Conservation (phyloP, 2,329 filamentous ascomycete genomes). For the Fusarium circinatum region DNA sequence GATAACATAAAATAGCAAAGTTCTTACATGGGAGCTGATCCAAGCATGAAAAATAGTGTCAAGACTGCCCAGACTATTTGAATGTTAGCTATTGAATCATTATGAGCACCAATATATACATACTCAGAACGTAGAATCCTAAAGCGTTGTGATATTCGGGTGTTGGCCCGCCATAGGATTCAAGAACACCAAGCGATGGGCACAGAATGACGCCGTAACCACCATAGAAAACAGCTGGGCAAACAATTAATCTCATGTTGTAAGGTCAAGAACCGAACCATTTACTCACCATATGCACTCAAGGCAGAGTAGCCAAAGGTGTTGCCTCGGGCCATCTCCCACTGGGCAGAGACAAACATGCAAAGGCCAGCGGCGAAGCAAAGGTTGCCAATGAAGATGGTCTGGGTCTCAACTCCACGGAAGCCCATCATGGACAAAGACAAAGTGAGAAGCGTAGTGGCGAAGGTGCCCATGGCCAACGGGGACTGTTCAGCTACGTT, state of each 20-base stretch:
- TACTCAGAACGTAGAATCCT: slow-evolving; percentile 44
- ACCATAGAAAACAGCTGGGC: slow-evolving; percentile 42
- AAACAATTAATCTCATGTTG: not conserved
- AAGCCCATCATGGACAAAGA: slow-evolving; percentile 46
- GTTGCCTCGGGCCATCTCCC: slow-evolving; percentile 43
- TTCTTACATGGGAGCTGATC: slow-evolving; percentile 32
- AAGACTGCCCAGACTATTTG: slow-evolving; percentile 43
- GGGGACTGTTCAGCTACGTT: slow-evolving; percentile 12
- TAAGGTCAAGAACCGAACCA: fast-evolving
- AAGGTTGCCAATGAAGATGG: slow-evolving; percentile 43
- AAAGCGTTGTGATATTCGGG: slow-evolving; percentile 45
- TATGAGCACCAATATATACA: not conserved
- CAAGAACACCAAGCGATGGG: slow-evolving; percentile 38
- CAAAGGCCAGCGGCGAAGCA: slow-evolving; percentile 45
- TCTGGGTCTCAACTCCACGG: slow-evolving; percentile 42
- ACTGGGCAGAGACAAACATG: slow-evolving; percentile 45
- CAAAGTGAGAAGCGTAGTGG: slow-evolving; percentile 41
- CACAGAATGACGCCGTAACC: slow-evolving; percentile 43
- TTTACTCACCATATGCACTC: slow-evolving; percentile 40
- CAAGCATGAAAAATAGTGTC: slow-evolving; percentile 44
- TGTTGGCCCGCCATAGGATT: slow-evolving; percentile 42
- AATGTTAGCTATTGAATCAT: not conserved
- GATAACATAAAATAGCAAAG: too few relatives aligned
- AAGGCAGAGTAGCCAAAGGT: slow-evolving; percentile 45
- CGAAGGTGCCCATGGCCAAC: slow-evolving; percentile 46